A percentile compares a stretch with the other conserved stretches of the same genome.
Conservation (phyloP, 225 moss, liverwort and hornwort species). For the Physcomitrellopsis africana region DNA sequence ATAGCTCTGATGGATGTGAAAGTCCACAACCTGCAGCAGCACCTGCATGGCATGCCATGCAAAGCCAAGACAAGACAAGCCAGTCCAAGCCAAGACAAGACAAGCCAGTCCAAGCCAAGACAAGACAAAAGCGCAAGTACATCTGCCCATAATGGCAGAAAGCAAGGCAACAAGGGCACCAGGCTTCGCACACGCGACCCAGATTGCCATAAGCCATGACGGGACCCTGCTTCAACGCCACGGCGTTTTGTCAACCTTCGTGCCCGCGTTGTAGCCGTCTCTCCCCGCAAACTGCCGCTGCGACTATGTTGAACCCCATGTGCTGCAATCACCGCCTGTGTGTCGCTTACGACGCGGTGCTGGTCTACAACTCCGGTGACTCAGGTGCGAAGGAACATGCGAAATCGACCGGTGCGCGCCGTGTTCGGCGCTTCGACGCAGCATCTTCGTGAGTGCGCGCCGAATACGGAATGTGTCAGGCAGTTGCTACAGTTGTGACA, state of each 20-base stretch:
- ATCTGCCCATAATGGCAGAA: conserved; percentile 28
- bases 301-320: neutral
- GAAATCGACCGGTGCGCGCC: conserved; percentile 6
- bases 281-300: neutral
- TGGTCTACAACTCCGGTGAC: conserved; percentile 3
- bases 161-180: conserved; percentile 31
- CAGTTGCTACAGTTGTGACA: conserved; percentile 20
- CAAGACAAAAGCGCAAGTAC: conserved; percentile 7
- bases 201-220: conserved; percentile 10
- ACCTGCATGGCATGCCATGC: too few relatives aligned
- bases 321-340: conserved; percentile 14
- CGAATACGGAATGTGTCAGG: neutral
- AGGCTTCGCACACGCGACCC: conserved; percentile 24
- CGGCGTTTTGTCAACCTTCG: conserved; percentile 29
- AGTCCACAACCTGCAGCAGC: too few relatives aligned
- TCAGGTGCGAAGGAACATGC: conserved; percentile 28
- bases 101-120: too few relatives aligned
- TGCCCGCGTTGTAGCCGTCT: neutral
- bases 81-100: too few relatives aligned
- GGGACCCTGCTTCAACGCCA: neutral
- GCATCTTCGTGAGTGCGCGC: conserved; percentile 7
- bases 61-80: too few relatives aligned
- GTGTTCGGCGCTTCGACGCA: neutral
- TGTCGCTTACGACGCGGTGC: conserved; percentile 11
- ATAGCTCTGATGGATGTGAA: too few relatives aligned